These are phyloP conservation scores for Rhodotorula sp. DNA, from an alignment of 1,284 basidiomycete species.

Conservation along the genomic window DNA sequence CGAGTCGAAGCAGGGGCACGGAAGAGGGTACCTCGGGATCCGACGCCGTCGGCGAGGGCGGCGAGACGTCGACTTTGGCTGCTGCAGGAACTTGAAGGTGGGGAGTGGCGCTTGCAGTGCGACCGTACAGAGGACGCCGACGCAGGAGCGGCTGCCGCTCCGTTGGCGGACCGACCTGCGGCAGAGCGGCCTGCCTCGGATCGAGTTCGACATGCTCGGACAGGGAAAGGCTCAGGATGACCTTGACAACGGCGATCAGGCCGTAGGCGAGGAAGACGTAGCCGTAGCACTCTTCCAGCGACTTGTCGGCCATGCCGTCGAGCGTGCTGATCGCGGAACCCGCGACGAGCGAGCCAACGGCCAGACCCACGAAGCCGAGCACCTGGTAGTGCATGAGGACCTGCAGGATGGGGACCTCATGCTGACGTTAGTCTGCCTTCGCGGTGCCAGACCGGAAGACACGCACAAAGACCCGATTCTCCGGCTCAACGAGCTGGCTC, in stretches of 20 bases:
- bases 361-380: conserved; percentile 29
- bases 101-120: conserved; percentile 3
- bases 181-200: not conserved
- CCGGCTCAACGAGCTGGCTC: conserved; percentile 23
- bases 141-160: conserved; percentile 10
- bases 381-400: conserved; percentile 21
- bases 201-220: conserved; percentile 13
- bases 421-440: not conserved
- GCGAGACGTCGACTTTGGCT: not conserved
- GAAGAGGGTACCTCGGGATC: not conserved
- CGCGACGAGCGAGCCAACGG: conserved; percentile 18
- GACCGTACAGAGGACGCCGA: not conserved
- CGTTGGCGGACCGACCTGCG: not conserved
- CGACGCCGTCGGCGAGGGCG: not conserved
- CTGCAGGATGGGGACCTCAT: not conserved
- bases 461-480: conserved; percentile 25
- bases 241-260: conserved; percentile 14
- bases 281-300: conserved; percentile 7
- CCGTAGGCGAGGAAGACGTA: conserved; percentile 24
- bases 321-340: conserved; percentile 9
- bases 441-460: not conserved
- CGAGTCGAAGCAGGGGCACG: conserved; percentile 15
- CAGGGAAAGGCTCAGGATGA: conserved; percentile 12
- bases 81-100: not conserved
- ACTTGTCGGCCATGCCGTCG: conserved; percentile 1